Conservation (phyloP, 208 protist genomes). For the Giardia muris region DNA sequence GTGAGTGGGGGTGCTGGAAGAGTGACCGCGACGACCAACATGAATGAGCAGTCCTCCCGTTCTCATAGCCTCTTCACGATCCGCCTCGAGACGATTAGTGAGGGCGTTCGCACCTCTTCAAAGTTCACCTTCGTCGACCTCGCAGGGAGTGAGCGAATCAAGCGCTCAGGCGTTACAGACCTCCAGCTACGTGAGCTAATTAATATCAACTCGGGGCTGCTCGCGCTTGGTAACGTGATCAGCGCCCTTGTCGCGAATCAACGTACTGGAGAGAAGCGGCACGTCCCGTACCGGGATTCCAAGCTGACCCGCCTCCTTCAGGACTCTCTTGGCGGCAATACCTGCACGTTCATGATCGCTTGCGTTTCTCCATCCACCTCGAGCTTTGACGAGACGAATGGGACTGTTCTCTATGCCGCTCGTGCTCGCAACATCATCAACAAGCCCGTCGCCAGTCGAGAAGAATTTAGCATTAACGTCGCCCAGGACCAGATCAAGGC, state of each 20-base stretch:
- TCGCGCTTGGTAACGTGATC: conserved; percentile 32
- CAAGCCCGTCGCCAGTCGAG: background rate
- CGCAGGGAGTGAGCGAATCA: conserved; percentile 34
- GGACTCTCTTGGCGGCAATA: conserved; percentile 63
- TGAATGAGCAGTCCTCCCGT: conserved; percentile 21
- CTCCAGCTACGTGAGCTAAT: conserved; percentile 2
- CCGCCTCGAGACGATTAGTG: background rate
- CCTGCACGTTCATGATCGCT: conserved; percentile 56
- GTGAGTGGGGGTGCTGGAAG: background rate
- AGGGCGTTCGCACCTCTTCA: background rate
- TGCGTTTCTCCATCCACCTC: conserved; percentile 50
- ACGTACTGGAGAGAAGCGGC: background rate
- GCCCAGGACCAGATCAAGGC: background rate
- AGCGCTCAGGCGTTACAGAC: conserved; percentile 12
- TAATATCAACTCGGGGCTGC: conserved; percentile 21
- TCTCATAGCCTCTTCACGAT: conserved; percentile 29
- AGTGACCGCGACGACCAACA: background rate
- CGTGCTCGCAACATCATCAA: conserved; percentile 24
- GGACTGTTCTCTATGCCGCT: background rate
- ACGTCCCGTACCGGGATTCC: conserved; percentile 58
- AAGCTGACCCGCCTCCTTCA: conserved; percentile 73
- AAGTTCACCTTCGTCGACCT: conserved; percentile 41
- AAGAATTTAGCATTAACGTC: background rate
- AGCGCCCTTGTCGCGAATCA: conserved; percentile 25
- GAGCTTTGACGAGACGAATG: background rate